phyloP scores from a whole-genome alignment of 768 basidiomycete species.

The Phylloporus scabripes region DNA sequence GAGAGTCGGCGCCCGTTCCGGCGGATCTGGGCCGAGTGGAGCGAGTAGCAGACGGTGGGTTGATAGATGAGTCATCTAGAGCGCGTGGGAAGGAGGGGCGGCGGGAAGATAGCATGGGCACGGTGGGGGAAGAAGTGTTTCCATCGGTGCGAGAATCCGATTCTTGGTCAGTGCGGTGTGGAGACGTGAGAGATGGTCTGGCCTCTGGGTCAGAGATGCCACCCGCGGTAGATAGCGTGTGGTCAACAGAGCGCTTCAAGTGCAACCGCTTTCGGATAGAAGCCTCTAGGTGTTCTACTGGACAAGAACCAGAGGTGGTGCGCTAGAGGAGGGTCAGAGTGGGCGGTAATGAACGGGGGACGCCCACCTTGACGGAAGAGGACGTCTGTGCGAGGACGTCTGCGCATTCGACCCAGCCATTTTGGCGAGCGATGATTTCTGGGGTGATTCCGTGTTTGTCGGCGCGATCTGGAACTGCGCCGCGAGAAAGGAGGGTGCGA shows the following conservation, averaged over 20 bases:
- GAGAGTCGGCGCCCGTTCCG: constrained; percentile 58
- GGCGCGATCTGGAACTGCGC: constrained; percentile 71
- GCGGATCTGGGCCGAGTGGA: constrained; percentile 65
- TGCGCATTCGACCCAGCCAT: constrained; percentile 77
- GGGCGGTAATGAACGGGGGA: constrained; percentile 21
- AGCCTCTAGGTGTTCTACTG: constrained; percentile 28
- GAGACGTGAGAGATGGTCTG: constrained; percentile 12
- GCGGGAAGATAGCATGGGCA: constrained; percentile 36
- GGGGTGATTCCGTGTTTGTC: constrained; percentile 94
- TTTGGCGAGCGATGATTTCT: constrained; percentile 72
- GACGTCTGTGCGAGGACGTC: constrained; percentile 65
- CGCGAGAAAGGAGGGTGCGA: constrained; percentile 73
- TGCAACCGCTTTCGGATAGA: constrained; percentile 47
- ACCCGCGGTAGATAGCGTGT: constrained; percentile 46
- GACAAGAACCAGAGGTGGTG: constrained; percentile 16
- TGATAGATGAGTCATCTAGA: constrained; percentile 31
- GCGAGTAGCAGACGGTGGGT: constrained; percentile 27
- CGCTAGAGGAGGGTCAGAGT: constrained; percentile 11
- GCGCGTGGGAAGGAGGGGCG: constrained; percentile 70
- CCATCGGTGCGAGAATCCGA: constrained; percentile 3
- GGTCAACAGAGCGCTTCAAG: constrained; percentile 77
- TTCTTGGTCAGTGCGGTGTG: constrained; percentile 14
- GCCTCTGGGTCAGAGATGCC: constrained; percentile 29
- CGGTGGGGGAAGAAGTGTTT: neutral
- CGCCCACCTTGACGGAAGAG: constrained; percentile 50